These are phyloP conservation scores for Candida vaughaniae DNA, from an alignment of 805 yeast species.

Conservation along the genomic window DNA sequence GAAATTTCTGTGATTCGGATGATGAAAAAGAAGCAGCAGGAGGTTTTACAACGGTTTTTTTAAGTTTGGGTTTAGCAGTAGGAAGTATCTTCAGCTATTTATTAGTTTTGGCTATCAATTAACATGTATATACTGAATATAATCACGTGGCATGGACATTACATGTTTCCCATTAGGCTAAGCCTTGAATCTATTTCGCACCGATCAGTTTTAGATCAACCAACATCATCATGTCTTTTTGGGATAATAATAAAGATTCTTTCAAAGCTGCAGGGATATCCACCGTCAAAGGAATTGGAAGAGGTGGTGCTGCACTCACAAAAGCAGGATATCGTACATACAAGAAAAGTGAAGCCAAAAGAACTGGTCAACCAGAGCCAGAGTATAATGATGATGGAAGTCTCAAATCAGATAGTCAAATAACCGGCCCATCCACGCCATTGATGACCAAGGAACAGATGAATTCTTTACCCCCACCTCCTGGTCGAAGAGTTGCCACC, in stretches of 20 bases:
- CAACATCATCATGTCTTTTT: slow-evolving; percentile 30
- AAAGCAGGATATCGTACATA: slow-evolving; percentile 54
- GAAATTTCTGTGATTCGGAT: slow-evolving; percentile 55
- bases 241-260: slow-evolving; percentile 49
- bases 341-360: slow-evolving; percentile 37
- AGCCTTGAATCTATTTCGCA: background rate
- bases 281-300: slow-evolving; percentile 51
- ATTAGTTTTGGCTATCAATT: slow-evolving; percentile 43
- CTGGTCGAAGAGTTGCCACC: slow-evolving; percentile 35
- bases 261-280: slow-evolving; percentile 50
- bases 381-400: slow-evolving; percentile 15
- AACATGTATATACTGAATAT: background rate
- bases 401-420: background rate
- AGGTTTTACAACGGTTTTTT: slow-evolving; percentile 80
- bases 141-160: background rate
- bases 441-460: slow-evolving; percentile 20
- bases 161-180: background rate
- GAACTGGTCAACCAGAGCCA: slow-evolving; percentile 21
- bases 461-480: slow-evolving; percentile 26
- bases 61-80: slow-evolving; percentile 71
- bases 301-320: slow-evolving; percentile 47
- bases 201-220: too few species aligned
- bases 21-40: slow-evolving; percentile 89
- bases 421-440: slow-evolving; percentile 2
- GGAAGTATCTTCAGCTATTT: slow-evolving; percentile 79